A percentile compares a stretch with the other conserved stretches of the same genome.
Conservation (phyloP, 2,329 filamentous ascomycete genomes). For the Seiridium cupressi region DNA sequence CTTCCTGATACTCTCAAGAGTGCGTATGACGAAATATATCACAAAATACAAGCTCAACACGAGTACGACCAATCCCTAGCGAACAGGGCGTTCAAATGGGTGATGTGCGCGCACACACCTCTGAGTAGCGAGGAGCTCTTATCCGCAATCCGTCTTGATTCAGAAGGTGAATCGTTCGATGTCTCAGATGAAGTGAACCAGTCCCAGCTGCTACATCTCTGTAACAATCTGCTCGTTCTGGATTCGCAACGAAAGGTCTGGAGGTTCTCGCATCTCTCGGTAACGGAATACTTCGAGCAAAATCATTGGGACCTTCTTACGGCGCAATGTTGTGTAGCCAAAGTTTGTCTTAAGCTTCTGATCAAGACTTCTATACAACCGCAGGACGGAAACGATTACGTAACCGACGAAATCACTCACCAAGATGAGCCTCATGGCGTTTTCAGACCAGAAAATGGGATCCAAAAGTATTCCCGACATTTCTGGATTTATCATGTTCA, state of each 20-base stretch:
- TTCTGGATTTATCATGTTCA: background rate
- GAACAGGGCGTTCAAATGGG: background rate
- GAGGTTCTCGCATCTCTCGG: background rate
- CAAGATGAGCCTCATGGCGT: background rate
- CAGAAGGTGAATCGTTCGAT: background rate
- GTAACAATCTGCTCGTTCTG: background rate
- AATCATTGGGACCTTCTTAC: background rate
- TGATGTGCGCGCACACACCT: background rate
- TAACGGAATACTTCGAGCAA: background rate
- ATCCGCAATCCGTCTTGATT: background rate
- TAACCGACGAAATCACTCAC: background rate
- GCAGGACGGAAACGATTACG: background rate
- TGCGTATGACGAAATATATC: background rate
- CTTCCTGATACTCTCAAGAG: background rate
- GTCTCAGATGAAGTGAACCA: background rate
- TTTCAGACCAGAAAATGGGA: no score
- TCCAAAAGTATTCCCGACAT: background rate
- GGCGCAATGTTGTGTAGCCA: background rate
- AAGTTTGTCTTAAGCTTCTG: background rate
- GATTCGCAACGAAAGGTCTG: background rate
- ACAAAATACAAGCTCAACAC: background rate
- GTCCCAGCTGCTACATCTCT: background rate
- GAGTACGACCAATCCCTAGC: background rate
- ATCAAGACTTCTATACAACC: background rate
- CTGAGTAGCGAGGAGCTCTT: background rate